Base-by-base conservation (phyloP, 495 filamentous ascomycete species). In the Penicillium roqueforti region DNA sequence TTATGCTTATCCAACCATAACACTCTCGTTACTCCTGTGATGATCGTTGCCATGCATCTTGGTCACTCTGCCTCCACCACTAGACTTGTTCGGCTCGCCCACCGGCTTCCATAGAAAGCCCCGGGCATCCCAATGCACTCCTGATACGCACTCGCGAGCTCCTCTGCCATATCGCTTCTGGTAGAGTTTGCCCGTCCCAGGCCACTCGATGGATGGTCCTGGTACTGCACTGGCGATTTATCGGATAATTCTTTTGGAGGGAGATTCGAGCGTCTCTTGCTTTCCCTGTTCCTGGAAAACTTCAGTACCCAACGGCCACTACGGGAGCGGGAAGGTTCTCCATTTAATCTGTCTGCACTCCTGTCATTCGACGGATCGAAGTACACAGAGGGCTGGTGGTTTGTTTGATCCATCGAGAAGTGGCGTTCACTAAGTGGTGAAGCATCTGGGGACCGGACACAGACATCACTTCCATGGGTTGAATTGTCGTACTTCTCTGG, bases 71-170 rank as follows among this genome's bases (percentile, higher is more conserved):
- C 40, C 6, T 52, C 44, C 38, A 63, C 44, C 25, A 63, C 40
- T 20, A 59, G 53, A 47, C 61, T 67, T 8, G 53, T 47, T 40
- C 64, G 61, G 38, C 56, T 60, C 11, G 64, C 64, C 64, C 64
- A 67, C 16, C 55, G 54, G 47, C 64, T 67, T 10, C 64, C 64
- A 40, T 62, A 55, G 37, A 67, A 65, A 0, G 64, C 59, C 4
- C 61, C 64, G 1, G 64, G 68, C 59, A 65, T 67, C 11, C 64
- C 57, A 28, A 70, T 51, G 51, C 67, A 65, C 20, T 70, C 67
- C 28, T 60, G 59, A 34, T 70, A 64, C 38, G 54, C 46, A 47
- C 51, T 64, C 13, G 56, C 63, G 51, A 59, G 54, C 9, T 66
- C 63, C 9, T 58, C 59, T 22, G 58, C 43, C 16, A 34, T 18